Base-by-base conservation (phyloP, 108 stramenopile species). In the Fistulifera pelliculosa region DNA sequence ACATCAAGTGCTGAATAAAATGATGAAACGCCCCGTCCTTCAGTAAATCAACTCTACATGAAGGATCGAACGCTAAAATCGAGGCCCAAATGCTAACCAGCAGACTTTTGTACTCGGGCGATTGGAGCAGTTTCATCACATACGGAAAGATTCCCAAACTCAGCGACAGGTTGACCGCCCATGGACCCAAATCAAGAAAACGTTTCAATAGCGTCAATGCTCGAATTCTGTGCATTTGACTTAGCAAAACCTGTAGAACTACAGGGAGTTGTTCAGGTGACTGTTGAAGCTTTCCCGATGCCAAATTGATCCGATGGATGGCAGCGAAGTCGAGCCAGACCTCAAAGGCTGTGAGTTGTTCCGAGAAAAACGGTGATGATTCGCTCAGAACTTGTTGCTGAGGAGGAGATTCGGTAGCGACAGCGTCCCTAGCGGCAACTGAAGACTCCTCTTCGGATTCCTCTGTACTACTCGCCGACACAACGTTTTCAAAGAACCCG, bases 71-170 rank as follows among this genome's bases (percentile, higher is more conserved):
- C 7, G 68, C 65, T 5, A 99, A 50, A 24, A 99, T 93, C 31
- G 72, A 77, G 4, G 95, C 86, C 98, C 98, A 99, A 54, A 98
- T 97, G 48, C 80, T 82, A 11, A 97, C 80, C 27, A 99, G 61
- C 1, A 93, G 73, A 47, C 83, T 93, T 38, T 90, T 92, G 49
- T 94, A 89, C 50, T 97, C 94, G 10, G 94, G 85, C 52, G 79
- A 80, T 66, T 94, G 84, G 2, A 97, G 64, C 43, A 99, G 76
- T 62, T 97, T 98, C 62, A 94, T 64, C 1, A 99, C 94, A 52
- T 99, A 99, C 2, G 97, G 98, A 49, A 95, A 96, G 28, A 98
- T 95, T 0, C 98, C 98, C 7, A 99, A 81, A 45, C 77, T 83
- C 15, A 99, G 57, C 4, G 96, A 84, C 28, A 96, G 58, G 62